phyloP scores from a whole-genome alignment of 2,329 filamentous ascomycete genomes.

The Peltaster fructicola region DNA sequence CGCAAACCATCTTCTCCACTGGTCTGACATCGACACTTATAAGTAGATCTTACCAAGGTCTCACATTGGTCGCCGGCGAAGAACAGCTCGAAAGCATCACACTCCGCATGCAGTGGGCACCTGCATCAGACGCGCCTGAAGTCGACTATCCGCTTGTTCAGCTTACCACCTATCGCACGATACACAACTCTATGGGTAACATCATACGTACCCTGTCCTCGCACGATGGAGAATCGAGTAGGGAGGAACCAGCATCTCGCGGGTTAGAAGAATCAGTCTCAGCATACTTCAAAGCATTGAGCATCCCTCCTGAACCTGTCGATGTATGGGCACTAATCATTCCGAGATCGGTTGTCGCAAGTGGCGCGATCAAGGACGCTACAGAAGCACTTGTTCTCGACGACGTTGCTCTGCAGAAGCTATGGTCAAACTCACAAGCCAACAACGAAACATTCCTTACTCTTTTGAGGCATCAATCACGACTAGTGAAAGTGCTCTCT shows the following conservation, averaged over 20 bases:
- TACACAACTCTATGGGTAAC: constrained; percentile 56
- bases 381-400: neutral
- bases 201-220: constrained; percentile 49
- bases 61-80: constrained; percentile 11
- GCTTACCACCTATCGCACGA: constrained; percentile 43
- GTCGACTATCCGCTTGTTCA: constrained; percentile 24
- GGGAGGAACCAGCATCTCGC: constrained; percentile 42
- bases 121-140: neutral
- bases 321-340: constrained; percentile 59
- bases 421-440: neutral
- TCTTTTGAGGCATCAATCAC: constrained; percentile 14
- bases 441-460: neutral
- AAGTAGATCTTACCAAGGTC: constrained; percentile 9
- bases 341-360: constrained; percentile 19
- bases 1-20: constrained; percentile 64
- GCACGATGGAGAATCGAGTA: neutral
- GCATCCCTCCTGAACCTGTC: constrained; percentile 30
- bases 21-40: constrained; percentile 42
- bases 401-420: neutral
- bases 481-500: constrained; percentile 42
- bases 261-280: constrained; percentile 53
- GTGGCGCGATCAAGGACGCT: neutral
- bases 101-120: constrained; percentile 6
- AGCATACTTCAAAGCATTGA: constrained; percentile 32
- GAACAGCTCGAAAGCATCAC: constrained; percentile 9